A percentile compares a stretch with the other conserved stretches of the same genome.
Conservation (phyloP, 192 early-diverging fungal genomes). For the Thamnidium elegans region DNA sequence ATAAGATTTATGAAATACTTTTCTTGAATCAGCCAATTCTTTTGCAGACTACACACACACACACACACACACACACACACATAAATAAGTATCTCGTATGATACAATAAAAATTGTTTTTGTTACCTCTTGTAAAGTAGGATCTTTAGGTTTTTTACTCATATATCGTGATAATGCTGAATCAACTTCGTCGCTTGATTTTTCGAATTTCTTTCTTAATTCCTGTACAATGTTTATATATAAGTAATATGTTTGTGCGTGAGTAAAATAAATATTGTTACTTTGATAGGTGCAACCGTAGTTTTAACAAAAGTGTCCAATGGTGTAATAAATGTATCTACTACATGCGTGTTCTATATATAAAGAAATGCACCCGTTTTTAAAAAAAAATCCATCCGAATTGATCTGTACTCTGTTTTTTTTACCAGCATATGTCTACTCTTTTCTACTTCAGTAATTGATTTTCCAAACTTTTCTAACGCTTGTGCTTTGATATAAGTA, state of each 20-base stretch:
- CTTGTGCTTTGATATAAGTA: slow-evolving; percentile 37
- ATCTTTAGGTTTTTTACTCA: slow-evolving; percentile 60
- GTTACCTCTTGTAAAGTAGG: slow-evolving; percentile 54
- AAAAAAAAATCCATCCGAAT: not conserved
- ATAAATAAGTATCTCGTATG: not conserved
- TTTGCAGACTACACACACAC: slow-evolving; percentile 39
- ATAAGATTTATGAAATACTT: slow-evolving; percentile 57
- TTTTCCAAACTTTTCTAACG: slow-evolving; percentile 50
- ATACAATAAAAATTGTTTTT: not conserved
- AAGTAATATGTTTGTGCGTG: not conserved
- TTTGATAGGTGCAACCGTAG: slow-evolving; percentile 51
- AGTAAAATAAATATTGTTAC: slow-evolving; percentile 27
- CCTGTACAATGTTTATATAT: slow-evolving; percentile 37
- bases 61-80: not conserved
- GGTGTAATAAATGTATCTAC: slow-evolving; percentile 68
- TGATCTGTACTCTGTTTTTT: not conserved
- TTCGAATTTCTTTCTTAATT: slow-evolving; percentile 58
- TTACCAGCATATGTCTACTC: slow-evolving; percentile 52
- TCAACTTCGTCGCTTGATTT: slow-evolving; percentile 61
- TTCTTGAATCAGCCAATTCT: slow-evolving; percentile 62
- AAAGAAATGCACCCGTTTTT: not conserved
- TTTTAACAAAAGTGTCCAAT: slow-evolving; percentile 59
- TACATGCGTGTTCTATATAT: slow-evolving; percentile 56
- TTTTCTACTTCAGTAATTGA: slow-evolving; percentile 57
- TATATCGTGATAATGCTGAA: slow-evolving; percentile 53